These are phyloP conservation scores for Globisporangium uncinulatum DNA, from an alignment of 352 stramenopile genomes.

Conservation along the genomic window DNA sequence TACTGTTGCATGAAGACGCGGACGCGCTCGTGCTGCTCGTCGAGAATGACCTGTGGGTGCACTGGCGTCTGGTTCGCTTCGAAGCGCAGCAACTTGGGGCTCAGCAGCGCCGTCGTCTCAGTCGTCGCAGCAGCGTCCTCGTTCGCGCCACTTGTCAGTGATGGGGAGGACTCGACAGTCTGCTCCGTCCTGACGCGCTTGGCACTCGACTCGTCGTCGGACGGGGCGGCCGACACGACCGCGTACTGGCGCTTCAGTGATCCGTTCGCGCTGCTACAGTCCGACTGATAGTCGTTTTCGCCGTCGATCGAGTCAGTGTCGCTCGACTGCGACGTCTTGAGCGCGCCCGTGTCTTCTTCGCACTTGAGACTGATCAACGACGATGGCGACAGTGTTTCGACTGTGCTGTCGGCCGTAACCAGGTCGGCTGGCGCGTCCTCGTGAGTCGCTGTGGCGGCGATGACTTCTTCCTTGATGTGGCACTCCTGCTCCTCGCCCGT, in stretches of 20 bases:
- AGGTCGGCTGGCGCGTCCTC: not conserved
- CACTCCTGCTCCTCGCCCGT: slow-evolving; percentile 4
- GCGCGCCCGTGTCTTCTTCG: slow-evolving; percentile 13
- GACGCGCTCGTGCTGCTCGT: slow-evolving; percentile 42
- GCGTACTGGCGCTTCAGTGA: slow-evolving; percentile 40
- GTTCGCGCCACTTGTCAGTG: no score
- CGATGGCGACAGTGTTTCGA: not conserved
- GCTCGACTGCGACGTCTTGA: slow-evolving; percentile 55
- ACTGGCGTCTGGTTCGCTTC: slow-evolving; percentile 33
- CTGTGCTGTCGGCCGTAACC: not conserved
- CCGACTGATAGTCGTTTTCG: slow-evolving; percentile 47
- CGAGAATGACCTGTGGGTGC: slow-evolving; percentile 41
- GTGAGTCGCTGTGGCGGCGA: not conserved
- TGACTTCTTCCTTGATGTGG: slow-evolving; percentile 16
- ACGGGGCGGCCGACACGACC: slow-evolving; percentile 21
- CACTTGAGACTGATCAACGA: slow-evolving; percentile 10
- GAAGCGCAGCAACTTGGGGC: slow-evolving; percentile 31
- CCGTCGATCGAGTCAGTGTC: slow-evolving; percentile 61
- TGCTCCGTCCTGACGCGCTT: slow-evolving; percentile 22
- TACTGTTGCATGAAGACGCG: slow-evolving; percentile 58
- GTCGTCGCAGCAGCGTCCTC: no score
- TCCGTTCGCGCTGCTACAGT: slow-evolving; percentile 23
- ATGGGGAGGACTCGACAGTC: not conserved
- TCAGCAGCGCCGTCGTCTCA: not conserved
- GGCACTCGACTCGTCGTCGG: slow-evolving; percentile 20